phyloP scores from a whole-genome alignment of 1,284 basidiomycete species.

The Mycosarcoma maydis region DNA sequence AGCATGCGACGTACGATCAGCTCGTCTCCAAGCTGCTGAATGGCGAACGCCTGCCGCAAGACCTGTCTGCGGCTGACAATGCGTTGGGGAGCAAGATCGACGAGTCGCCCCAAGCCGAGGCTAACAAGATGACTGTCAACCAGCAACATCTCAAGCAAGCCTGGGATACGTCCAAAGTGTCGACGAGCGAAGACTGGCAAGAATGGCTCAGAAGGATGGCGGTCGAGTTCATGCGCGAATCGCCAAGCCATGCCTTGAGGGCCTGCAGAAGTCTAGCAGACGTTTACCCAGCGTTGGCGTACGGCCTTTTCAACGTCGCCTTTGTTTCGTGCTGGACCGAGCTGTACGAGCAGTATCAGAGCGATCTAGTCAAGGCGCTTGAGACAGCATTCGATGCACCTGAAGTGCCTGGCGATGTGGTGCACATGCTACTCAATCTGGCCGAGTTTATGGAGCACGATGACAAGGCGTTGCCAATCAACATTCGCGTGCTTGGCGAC shows the following conservation, averaged over 20 bases:
- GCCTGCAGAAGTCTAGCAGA: constrained; percentile 95
- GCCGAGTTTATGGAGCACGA: constrained; percentile 99
- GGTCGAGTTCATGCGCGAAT: constrained; percentile 97
- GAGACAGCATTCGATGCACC: constrained; percentile 85
- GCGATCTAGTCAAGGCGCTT: constrained; percentile 81
- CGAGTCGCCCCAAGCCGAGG: constrained; percentile 68
- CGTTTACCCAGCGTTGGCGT: constrained; percentile 87
- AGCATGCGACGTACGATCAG: constrained; percentile 87
- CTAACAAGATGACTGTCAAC: constrained; percentile 89
- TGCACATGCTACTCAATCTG: constrained; percentile 93
- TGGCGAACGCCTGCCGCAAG: constrained; percentile 85
- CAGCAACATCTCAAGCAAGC: constrained; percentile 97
- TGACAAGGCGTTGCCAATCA: constrained; percentile 93
- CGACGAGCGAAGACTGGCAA: constrained; percentile 86
- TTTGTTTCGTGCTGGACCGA: constrained; percentile 98
- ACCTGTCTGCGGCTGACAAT: constrained; percentile 65
- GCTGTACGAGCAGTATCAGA: constrained; percentile 77
- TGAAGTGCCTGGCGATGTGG: constrained; percentile 85
- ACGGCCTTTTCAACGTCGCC: constrained; percentile 96
- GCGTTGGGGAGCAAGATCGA: constrained; percentile 60
- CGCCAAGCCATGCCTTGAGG: constrained; percentile 93
- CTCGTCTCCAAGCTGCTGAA: constrained; percentile 88
- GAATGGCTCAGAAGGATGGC: constrained; percentile 95
- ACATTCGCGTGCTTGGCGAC: constrained; percentile 90
- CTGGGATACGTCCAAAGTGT: constrained; percentile 88